These are phyloP conservation scores for Aspergillus jensenii DNA, from an alignment of 2,329 filamentous ascomycete species.

Conservation along the genomic window DNA sequence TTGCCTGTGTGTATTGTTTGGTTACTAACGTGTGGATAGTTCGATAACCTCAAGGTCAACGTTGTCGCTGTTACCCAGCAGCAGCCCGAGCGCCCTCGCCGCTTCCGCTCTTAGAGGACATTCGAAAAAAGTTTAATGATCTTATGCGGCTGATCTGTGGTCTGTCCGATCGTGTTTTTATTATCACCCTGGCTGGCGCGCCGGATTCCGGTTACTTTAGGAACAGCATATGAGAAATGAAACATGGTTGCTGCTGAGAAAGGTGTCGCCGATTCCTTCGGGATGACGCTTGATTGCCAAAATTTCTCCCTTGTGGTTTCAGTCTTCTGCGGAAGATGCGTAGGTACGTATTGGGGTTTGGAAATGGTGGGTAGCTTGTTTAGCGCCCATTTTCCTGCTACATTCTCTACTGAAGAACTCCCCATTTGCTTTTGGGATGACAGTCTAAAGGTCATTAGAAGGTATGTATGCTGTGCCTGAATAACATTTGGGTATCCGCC, in stretches of 20 bases:
- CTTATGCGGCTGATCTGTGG: slow-evolving; percentile 32
- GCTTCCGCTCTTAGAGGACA: slow-evolving; percentile 45
- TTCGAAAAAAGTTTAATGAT: slow-evolving; percentile 26
- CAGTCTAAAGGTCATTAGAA: not conserved
- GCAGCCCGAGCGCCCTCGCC: slow-evolving; percentile 80
- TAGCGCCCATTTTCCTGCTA: not conserved
- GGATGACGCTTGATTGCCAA: slow-evolving; percentile 95
- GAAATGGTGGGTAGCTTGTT: not conserved
- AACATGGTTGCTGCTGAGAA: slow-evolving; percentile 49
- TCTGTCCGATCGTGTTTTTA: slow-evolving; percentile 26
- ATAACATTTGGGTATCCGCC: slow-evolving; percentile 16
- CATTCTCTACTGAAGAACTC: not conserved
- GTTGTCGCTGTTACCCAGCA: slow-evolving; percentile 87
- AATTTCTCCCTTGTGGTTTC: slow-evolving; percentile 31
- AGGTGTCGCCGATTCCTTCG: slow-evolving; percentile 89
- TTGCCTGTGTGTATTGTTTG: slow-evolving; percentile 25
- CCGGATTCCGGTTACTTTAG: slow-evolving; percentile 29
- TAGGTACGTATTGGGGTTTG: slow-evolving; percentile 20
- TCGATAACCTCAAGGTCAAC: slow-evolving; percentile 97
- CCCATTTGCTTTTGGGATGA: not conserved
- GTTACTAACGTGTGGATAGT: slow-evolving; percentile 54
- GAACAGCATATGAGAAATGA: slow-evolving; percentile 37
- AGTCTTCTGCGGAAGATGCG: slow-evolving; percentile 18
- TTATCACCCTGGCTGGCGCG: slow-evolving; percentile 22
- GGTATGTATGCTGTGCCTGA: slow-evolving; percentile 4